Evolutionary conservation across 2,329 filamentous ascomycete genomes (phyloP), one percentile per base, ranked within the genome.

Genomic region (Clarireedia paspali): DNA sequence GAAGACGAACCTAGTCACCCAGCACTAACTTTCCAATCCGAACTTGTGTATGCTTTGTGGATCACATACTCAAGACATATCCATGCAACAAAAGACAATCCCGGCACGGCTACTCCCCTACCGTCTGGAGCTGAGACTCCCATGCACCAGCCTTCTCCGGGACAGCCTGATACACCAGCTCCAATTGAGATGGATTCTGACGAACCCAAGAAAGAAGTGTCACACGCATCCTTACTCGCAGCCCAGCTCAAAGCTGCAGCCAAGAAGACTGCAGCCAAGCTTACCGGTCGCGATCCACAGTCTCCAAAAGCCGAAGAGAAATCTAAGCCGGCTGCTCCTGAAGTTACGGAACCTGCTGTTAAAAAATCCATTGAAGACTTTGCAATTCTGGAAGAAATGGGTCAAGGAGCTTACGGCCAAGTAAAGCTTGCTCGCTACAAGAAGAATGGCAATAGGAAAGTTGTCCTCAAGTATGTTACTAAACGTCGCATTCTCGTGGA

Each of bases 381-480:
- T 70, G 79, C 85, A 44, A 92, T 99, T 58, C 76, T 99, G 12
- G 94, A 99, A 72, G 94, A 99, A 59, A 97, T 99, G 92, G 94
- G 94, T 4, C 91, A 96, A 73, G 94, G 94, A 42, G 94, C 94
- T 1, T 99, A 99, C 69, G 94, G 94, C 2, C 92, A 99, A 72
- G 94, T 99, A 57, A 99, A 99, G 71, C 80, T 99, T 48, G 92
- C 89, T 52, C 84, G 91, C 30, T 88, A 94, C 74, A 95, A 91
- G 73, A 83, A 85, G 65, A 83, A 80, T 51, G 83, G 76, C 24
- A 76, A 82, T 52, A 88, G 86, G 69, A 96, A 95, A 72, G 88
- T 95, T 60, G 92, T 99, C 20, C 80, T 99, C 67, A 99, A 99
- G 71, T 99, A 95, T 70, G 94, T 99, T 50, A 97, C 94, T 5